These are phyloP conservation scores for Agaricus subrufescens DNA, from an alignment of 768 basidiomycete genomes.

Conservation along the genomic window DNA sequence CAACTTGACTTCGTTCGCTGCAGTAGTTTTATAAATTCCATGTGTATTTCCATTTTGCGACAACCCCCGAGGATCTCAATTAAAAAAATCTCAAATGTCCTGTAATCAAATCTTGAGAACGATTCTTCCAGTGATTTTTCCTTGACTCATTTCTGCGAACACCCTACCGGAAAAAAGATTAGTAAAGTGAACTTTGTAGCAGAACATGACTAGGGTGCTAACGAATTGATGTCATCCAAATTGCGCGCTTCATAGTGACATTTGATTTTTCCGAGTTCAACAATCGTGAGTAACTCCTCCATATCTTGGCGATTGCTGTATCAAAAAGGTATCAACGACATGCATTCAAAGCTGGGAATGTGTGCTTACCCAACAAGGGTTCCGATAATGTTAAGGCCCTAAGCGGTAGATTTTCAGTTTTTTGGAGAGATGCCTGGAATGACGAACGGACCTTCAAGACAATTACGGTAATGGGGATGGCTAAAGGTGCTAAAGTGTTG, in stretches of 20 bases:
- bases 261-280: slow-evolving; percentile 64
- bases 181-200: slow-evolving; percentile 1
- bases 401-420: slow-evolving; percentile 65
- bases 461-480: background rate
- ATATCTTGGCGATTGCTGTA: slow-evolving; percentile 78
- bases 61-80: too few relatives aligned
- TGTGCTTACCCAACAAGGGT: slow-evolving; percentile 29
- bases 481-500: slow-evolving; percentile 45
- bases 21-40: too few relatives aligned
- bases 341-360: too few relatives aligned
- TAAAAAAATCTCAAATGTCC: too few relatives aligned
- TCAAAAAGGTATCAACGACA: background rate
- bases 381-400: slow-evolving; percentile 54
- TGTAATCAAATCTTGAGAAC: slow-evolving; percentile 19
- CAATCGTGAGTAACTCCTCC: slow-evolving; percentile 73
- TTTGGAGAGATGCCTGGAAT: slow-evolving; percentile 17
- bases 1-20: too few relatives aligned
- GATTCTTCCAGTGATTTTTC: slow-evolving; percentile 46
- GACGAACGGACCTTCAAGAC: background rate
- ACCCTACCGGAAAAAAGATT: slow-evolving; percentile 19
- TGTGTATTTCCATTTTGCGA: too few relatives aligned
- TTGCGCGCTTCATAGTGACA: slow-evolving; percentile 43
- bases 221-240: slow-evolving; percentile 49
- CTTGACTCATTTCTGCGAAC: slow-evolving; percentile 34
- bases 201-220: slow-evolving; percentile 18